Percentiles rank a stretch among this genome's conserved stretches.
These are phyloP conservation scores for Russula vinacea DNA, from an alignment of 768 basidiomycete species.

Conservation along the genomic window DNA sequence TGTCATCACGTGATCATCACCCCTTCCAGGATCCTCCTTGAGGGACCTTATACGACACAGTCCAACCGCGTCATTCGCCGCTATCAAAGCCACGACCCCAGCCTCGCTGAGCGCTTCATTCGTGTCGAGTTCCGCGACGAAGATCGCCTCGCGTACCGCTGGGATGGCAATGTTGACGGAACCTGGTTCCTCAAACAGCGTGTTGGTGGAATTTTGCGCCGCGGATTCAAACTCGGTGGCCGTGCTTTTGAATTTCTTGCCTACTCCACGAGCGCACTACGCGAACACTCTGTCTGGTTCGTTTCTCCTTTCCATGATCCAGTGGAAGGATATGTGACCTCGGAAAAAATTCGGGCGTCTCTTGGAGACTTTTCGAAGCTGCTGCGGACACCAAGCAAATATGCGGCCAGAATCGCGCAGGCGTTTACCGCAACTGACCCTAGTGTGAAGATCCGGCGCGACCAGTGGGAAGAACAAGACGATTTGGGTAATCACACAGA, in stretches of 20 bases:
- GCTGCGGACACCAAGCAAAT: not conserved
- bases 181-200: not conserved
- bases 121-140: not conserved
- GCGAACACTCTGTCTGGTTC: not conserved
- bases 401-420: not conserved
- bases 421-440: not conserved
- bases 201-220: not conserved
- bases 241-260: not conserved
- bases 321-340: too few species aligned
- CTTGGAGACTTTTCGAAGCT: not conserved
- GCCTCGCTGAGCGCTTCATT: not conserved
- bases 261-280: not conserved
- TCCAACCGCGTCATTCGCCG: not conserved
- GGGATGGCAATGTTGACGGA: not conserved
- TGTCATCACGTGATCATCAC: not conserved
- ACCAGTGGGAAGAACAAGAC: not conserved
- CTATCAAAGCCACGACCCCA: not conserved
- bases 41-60: not conserved
- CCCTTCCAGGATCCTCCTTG: not conserved
- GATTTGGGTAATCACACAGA: too few species aligned
- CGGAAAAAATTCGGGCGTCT: not conserved
- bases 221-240: not conserved
- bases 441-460: not conserved
- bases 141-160: not conserved
- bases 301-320: not conserved